These are phyloP conservation scores for Grigorovia yakushimaensis DNA, from an alignment of 805 yeast species.

Conservation along the genomic window DNA sequence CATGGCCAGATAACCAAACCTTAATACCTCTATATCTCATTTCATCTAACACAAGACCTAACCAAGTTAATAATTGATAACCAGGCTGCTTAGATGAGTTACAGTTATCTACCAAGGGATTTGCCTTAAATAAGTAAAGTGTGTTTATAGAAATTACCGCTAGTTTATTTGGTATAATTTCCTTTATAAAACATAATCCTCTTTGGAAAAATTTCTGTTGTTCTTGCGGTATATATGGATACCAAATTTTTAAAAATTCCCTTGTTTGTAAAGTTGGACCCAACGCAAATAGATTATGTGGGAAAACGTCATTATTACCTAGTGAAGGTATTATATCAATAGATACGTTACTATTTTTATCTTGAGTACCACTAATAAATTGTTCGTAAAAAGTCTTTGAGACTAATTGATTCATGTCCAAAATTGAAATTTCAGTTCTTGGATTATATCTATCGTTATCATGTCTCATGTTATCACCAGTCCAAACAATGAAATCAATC, in stretches of 20 bases:
- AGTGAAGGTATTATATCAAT: slow-evolving; percentile 56
- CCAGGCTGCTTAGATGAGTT: slow-evolving; percentile 69
- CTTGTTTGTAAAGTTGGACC: slow-evolving; percentile 87
- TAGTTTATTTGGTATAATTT: slow-evolving; percentile 68
- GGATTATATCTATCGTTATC: slow-evolving; percentile 71
- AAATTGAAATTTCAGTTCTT: slow-evolving; percentile 61
- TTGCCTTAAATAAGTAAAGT: slow-evolving; percentile 60
- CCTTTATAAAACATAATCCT: slow-evolving; percentile 66
- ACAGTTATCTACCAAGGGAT: slow-evolving; percentile 78
- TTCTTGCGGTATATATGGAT: slow-evolving; percentile 60
- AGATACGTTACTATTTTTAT: slow-evolving; percentile 36
- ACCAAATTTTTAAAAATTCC: slow-evolving; percentile 67
- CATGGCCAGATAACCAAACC: slow-evolving; percentile 84
- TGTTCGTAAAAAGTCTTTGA: slow-evolving; percentile 39
- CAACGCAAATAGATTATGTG: slow-evolving; percentile 74
- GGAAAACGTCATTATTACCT: slow-evolving; percentile 85
- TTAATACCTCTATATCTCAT: slow-evolving; percentile 65
- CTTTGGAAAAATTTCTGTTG: slow-evolving; percentile 67
- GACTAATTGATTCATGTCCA: slow-evolving; percentile 55
- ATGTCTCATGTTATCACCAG: slow-evolving; percentile 82
- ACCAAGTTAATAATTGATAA: slow-evolving; percentile 64
- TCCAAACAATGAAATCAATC: slow-evolving; percentile 82
- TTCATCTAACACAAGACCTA: slow-evolving; percentile 65
- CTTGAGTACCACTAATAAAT: slow-evolving; percentile 40
- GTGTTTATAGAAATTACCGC: slow-evolving; percentile 77